Base-by-base conservation (phyloP, 2,329 filamentous ascomycete species). In the Beauveria scarabaeidicola region DNA sequence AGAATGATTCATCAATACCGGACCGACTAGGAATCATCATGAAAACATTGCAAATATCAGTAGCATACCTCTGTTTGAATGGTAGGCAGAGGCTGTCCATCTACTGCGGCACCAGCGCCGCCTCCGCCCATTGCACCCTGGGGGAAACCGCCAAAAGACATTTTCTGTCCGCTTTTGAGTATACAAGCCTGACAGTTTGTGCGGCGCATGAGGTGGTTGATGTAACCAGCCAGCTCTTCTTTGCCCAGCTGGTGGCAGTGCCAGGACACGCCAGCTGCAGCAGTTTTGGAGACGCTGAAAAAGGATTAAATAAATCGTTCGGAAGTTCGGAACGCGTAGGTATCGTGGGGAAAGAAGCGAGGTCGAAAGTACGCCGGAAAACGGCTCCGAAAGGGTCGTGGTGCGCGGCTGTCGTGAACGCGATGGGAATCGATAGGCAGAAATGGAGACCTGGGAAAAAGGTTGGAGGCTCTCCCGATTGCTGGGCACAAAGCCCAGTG, bases 61-160 rank as follows among this genome's bases (percentile, higher is more conserved):
- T 51, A 60, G 68, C 74, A 64, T 75, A 91, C 89, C 80, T 96
- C 90, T 65, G 91, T 93, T 71, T 87, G 84, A 66, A 96, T 88
- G 64, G 91, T 86, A 65, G 86, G 80, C 58, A 96, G 79, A 68
- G 91, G 85, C 53, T 83, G 79, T 46, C 88, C 89, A 69, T 73
- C 67, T 52, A 66, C 72, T 59, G 70, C 77, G 62, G 72, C 71
- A 61, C 72, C 75, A 56, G 70, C 68, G 62, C 68, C 71, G 61
- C 74, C 75, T 62, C 74, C 70, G 63, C 74, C 71, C 69, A 76
- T 72, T 69, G 72, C 72, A 65, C 57, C 29, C 27, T 74, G 77
- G 58, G 72, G 74, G 59, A 78, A 71, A 66, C 73, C 80, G 63
- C 72, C 76, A 71, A 86, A 89, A 60, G 86, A 83, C 87, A 90